Conservation (phyloP, 805 yeast species). For the Sugiyamaella marilandica region DNA sequence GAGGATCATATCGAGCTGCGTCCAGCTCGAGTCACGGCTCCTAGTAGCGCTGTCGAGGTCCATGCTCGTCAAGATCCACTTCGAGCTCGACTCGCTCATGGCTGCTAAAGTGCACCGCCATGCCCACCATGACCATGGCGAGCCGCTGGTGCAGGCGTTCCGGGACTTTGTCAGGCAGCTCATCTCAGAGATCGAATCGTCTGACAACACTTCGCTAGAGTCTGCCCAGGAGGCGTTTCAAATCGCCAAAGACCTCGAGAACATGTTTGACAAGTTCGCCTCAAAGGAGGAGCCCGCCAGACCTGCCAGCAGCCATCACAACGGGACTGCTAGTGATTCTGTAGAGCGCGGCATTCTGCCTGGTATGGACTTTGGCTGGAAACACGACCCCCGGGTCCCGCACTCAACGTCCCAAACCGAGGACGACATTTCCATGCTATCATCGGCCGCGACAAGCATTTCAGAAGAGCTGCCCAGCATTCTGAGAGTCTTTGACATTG, state of each 20-base stretch:
- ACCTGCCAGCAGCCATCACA: not conserved
- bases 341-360: not conserved
- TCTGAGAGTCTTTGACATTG: slow-evolving; percentile 24
- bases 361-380: slow-evolving; percentile 3
- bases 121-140: not conserved
- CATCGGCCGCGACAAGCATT: slow-evolving; percentile 15
- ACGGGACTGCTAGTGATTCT: not conserved
- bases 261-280: slow-evolving; percentile 28
- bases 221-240: slow-evolving; percentile 29
- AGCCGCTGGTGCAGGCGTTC: slow-evolving; percentile 25
- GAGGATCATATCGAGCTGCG: slow-evolving; percentile 24
- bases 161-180: slow-evolving; percentile 27
- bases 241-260: slow-evolving; percentile 27
- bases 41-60: slow-evolving; percentile 30
- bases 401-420: not conserved
- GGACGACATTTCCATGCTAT: not conserved
- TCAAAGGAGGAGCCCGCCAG: not conserved
- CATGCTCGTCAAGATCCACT: slow-evolving; percentile 29
- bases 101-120: not conserved
- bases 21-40: slow-evolving; percentile 27
- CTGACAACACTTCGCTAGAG: slow-evolving; percentile 20
- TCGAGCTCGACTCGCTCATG: slow-evolving; percentile 25
- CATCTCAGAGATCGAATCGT: slow-evolving; percentile 25
- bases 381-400: not conserved
- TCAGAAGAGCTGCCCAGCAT: slow-evolving; percentile 25